Evolutionary conservation across 2,329 filamentous ascomycete species (phyloP), one percentile per base, ranked within the genome.

Genomic region (Fusarium sp.): DNA sequence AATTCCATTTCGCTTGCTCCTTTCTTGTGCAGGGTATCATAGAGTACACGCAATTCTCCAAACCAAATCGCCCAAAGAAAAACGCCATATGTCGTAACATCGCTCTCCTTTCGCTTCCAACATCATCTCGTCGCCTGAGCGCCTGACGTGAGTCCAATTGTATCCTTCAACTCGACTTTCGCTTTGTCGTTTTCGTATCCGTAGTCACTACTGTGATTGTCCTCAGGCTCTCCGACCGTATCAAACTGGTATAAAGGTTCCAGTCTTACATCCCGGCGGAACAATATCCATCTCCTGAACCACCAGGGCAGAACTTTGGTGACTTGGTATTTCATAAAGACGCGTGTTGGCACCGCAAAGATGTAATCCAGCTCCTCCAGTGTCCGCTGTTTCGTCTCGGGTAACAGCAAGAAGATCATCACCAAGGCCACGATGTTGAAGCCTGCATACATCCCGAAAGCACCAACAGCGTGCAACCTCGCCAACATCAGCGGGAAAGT

Each of bases 401-500:
- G 85, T 4, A 88, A 77, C 71, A 80, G 83, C 23, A 87, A 77
- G 74, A 88, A 87, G 40, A 88, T 87, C 77, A 88, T 81, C 34
- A 83, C 56, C 21, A 88, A 78, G 0, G 85, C 86, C 1, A 86
- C 65, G 2, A 87, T 65, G 68, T 89, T 89, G 63, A 88, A 82
- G 1, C 80, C 83, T 0, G 86, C 81, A 64, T 88, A 88, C 49
- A 86, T 79, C 3, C 81, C 79, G 67, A 88, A 88, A 0, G 85
- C 81, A 3, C 85, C 85, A 6, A 82, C 72, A 2, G 83, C 79
- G 4, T 78, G 76, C 1, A 85, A 65, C 12, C 74, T 70, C 4
- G 75, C 75, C 14, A 89, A 76, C 77, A 89, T 83, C 45, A 85
- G 79, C 3, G 88, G 88, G 71, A 89, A 88, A 0, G 87, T 90